Percentiles rank a stretch among this genome's conserved stretches.
Evolutionary conservation across 1,284 basidiomycete genomes (phyloP).

Genomic region (Xerocomus nothofagi): DNA sequence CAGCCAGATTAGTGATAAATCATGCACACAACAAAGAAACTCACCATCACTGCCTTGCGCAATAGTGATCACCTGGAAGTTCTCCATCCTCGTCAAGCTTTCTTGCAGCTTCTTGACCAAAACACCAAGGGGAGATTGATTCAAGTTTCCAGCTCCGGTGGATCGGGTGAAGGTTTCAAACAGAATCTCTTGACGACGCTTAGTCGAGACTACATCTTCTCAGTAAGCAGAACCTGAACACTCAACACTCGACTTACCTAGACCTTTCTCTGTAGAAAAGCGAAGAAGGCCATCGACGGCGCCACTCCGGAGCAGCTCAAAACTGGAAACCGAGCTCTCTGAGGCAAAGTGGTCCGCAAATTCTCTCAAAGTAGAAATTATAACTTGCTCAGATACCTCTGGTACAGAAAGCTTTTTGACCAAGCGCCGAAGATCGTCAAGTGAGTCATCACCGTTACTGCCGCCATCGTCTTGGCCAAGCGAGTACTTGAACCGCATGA

Average conservation of each 20-base stretch:
- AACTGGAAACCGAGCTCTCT: constrained; percentile 88
- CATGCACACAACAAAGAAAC: constrained; percentile 1
- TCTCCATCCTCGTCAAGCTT: constrained; percentile 88
- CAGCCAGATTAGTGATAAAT: constrained; percentile 4
- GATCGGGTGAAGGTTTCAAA: constrained; percentile 71
- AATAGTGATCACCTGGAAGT: constrained; percentile 91
- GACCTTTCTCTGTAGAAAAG: constrained; percentile 71
- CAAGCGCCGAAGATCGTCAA: constrained; percentile 62
- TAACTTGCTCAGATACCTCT: constrained; percentile 61
- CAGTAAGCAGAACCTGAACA: constrained; percentile 11
- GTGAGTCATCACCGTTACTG: constrained; percentile 63
- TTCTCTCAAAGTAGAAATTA: constrained; percentile 65
- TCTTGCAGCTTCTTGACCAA: constrained; percentile 95
- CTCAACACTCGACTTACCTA: constrained; percentile 19
- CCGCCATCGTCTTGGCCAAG: constrained; percentile 57
- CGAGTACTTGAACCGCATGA: constrained; percentile 80
- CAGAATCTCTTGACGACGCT: constrained; percentile 68
- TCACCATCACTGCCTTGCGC: constrained; percentile 73
- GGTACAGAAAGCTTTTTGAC: constrained; percentile 61
- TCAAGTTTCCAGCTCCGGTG: constrained; percentile 41
- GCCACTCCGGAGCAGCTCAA: constrained; percentile 93
- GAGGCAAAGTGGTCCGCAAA: constrained; percentile 81
- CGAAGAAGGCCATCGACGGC: constrained; percentile 85
- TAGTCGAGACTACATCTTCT: constrained; percentile 49
- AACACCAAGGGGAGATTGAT: constrained; percentile 69